These are phyloP conservation scores for Tylopilus subfusipes DNA, from an alignment of 768 basidiomycete genomes.

Conservation along the genomic window DNA sequence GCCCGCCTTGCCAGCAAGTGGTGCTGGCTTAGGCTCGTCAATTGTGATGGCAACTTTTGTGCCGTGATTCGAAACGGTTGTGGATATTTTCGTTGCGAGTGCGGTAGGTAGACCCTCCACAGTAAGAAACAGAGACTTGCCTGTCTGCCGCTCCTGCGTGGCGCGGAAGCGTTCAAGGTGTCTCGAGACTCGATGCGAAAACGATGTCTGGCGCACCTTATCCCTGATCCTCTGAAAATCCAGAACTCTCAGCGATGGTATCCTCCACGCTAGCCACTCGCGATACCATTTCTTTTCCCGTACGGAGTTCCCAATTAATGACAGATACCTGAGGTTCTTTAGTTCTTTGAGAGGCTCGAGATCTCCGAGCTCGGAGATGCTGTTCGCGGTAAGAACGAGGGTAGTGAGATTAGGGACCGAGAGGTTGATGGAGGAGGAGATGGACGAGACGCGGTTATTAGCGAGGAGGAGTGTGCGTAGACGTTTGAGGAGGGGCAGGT, in stretches of 20 bases:
- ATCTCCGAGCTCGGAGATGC: constrained; percentile 75
- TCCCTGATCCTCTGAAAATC: constrained; percentile 95
- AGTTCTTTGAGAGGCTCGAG: constrained; percentile 80
- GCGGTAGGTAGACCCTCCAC: constrained; percentile 73
- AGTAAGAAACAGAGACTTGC: constrained; percentile 75
- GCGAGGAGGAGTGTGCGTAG: constrained; percentile 81
- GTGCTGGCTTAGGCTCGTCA: constrained; percentile 72
- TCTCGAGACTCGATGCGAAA: constrained; percentile 17
- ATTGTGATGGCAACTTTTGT: constrained; percentile 61
- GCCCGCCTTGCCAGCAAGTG: constrained; percentile 64
- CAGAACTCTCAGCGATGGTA: constrained; percentile 84
- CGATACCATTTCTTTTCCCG: constrained; percentile 93
- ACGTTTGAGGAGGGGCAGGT: constrained; percentile 83
- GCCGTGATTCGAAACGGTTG: constrained; percentile 64
- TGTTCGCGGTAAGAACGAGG: constrained; percentile 82
- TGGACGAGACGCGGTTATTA: constrained; percentile 83
- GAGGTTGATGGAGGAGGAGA: constrained; percentile 77
- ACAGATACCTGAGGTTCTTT: constrained; percentile 69
- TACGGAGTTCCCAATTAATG: constrained; percentile 79
- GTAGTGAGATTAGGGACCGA: constrained; percentile 83
- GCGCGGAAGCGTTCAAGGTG: constrained; percentile 27
- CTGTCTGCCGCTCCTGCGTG: constrained; percentile 73
- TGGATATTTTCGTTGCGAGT: constrained; percentile 73
- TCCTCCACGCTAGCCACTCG: constrained; percentile 90
- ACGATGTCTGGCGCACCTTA: constrained; percentile 65